Base-by-base conservation (phyloP, 345 rosid genomes). In the Erodium maritimum region DNA sequence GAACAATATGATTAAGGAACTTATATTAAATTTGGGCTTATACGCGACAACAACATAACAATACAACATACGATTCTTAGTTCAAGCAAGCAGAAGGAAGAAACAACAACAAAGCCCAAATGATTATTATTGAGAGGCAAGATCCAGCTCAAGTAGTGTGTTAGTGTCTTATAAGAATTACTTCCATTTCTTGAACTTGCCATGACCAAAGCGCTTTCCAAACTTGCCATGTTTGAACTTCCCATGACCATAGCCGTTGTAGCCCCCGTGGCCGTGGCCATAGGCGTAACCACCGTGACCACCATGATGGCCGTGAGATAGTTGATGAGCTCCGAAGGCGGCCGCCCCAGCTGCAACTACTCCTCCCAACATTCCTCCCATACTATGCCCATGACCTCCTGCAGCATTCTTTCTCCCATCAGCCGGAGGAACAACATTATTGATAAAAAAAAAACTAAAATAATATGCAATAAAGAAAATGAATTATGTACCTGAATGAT, bases 301-400 rank as follows among this genome's bases (percentile, higher is more conserved):
- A 11, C 37, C 37, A 3, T 29, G 37, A 3, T 29, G 37, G 37
- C 91, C 86, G 2, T 86, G 96, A 23, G 82, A 23, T 57, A 83
- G 5, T 50, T 81, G 89, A 69, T 85, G 91, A 58, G 89, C 82
- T 62, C 88, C 77, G 23, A 80, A 89, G 37, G 79, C 82, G 8
- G 86, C 84, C 1, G 90, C 93, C 0, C 86, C 94, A 5, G 80
- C 91, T 0, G 94, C 87, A 0, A 75, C 84, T 9, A 84, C 90
- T 54, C 96, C 97, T 5, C 81, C 91, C 55, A 91, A 19, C 51
- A 85, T 5, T 14, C 75, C 62, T 72, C 94, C 97, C 68, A 85
- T 60, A 45, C 85, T 73, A 70, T 48, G 23, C 21, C 82, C 75
- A 34, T 70, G 46, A 52, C 65, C 77, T 23, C 83, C 87, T 79